Percentiles rank a stretch among this genome's conserved stretches.
Evolutionary conservation across 2,329 filamentous ascomycete species (phyloP).

Genomic region (Alternaria hordeiaustralica): DNA sequence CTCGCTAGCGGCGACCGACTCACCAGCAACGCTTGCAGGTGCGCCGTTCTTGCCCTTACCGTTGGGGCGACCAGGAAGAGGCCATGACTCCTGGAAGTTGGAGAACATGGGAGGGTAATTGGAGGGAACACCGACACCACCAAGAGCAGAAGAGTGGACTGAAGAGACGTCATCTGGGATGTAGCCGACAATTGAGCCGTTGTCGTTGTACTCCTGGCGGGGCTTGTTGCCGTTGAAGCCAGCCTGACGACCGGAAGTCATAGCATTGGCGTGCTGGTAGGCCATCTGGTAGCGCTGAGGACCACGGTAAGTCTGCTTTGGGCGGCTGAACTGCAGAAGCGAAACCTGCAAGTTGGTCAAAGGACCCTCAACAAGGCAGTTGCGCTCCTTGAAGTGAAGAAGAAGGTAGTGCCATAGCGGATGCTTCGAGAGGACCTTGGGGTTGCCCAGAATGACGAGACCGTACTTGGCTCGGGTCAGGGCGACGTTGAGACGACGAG

Average conservation of each 20-base stretch:
- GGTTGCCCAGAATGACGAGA: conserved; percentile 94
- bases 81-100: conserved; percentile 90
- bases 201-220: conserved; percentile 68
- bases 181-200: conserved; percentile 89
- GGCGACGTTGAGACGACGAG: conserved; percentile 94
- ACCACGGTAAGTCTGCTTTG: conserved; percentile 88
- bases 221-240: conserved; percentile 59
- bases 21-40: conserved; percentile 81
- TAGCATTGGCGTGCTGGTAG: conserved; percentile 70
- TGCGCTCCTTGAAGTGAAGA: conserved; percentile 94
- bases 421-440: conserved; percentile 96
- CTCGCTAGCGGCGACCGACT: conserved; percentile 91
- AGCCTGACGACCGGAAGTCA: conserved; percentile 56
- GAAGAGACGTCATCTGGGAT: conserved; percentile 97
- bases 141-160: conserved; percentile 88
- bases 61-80: conserved; percentile 76
- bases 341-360: conserved; percentile 96
- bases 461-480: conserved; percentile 97
- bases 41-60: conserved; percentile 69
- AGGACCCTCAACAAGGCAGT: conserved; percentile 94
- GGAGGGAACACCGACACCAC: conserved; percentile 79
- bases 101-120: conserved; percentile 96
- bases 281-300: conserved; percentile 87
- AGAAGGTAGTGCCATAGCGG: conserved; percentile 96
- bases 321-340: conserved; percentile 90